These are phyloP conservation scores for Cardamine occulta DNA, from an alignment of 345 rosid genomes.

Conservation along the genomic window DNA sequence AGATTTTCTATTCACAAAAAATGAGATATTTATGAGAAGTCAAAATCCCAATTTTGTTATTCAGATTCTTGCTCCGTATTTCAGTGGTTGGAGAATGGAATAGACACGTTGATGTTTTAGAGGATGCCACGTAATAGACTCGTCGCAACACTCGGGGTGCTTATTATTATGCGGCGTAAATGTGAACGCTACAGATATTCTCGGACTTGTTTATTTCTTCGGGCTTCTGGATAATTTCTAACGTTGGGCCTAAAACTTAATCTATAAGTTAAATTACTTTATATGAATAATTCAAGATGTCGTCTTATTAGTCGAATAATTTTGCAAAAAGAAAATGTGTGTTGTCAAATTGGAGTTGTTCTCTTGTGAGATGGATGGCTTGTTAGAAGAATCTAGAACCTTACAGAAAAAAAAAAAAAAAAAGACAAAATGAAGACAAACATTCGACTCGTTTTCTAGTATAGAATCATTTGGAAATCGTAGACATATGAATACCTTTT, in stretches of 20 bases:
- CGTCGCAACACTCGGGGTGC: background rate
- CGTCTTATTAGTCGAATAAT: background rate
- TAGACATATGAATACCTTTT: background rate
- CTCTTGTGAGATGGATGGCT: background rate
- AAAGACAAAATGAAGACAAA: too few species aligned
- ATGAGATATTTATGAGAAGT: conserved; percentile 13
- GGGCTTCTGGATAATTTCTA: background rate
- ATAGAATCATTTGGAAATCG: background rate
- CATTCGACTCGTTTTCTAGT: background rate
- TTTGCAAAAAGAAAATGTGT: background rate
- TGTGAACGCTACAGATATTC: conserved; percentile 28
- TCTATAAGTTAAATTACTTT: background rate
- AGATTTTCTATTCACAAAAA: conserved; percentile 15
- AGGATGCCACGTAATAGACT: conserved; percentile 8
- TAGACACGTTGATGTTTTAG: background rate
- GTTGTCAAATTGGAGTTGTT: background rate
- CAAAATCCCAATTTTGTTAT: background rate
- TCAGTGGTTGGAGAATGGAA: conserved; percentile 16
- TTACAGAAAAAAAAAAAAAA: background rate
- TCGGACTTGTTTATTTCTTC: background rate
- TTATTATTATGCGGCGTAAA: background rate
- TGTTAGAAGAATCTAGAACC: background rate
- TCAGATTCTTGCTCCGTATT: conserved; percentile 26
- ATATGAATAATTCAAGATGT: too few species aligned
- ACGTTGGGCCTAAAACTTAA: background rate